Conservation (phyloP, 2,329 filamentous ascomycete genomes). For the Neofusicoccum umdonicola region DNA sequence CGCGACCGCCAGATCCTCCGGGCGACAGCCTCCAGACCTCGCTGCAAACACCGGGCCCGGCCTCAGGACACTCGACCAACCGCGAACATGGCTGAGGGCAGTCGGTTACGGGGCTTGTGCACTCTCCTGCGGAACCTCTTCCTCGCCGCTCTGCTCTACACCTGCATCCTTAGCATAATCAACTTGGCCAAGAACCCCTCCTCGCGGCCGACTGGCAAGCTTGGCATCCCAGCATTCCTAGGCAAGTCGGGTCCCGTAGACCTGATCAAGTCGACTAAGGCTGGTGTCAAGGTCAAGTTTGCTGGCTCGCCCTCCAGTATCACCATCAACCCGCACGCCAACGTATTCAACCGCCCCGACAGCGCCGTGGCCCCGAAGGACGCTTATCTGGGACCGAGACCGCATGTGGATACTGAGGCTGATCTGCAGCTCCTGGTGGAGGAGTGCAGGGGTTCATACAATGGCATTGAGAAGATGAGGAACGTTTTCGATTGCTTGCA, state of each 20-base stretch:
- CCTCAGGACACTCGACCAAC: neutral
- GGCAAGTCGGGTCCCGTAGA: conserved; percentile 42
- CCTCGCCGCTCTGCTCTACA: conserved; percentile 43
- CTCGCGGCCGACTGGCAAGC: conserved; percentile 38
- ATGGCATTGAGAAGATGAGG: conserved; percentile 55
- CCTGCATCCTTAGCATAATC: conserved; percentile 41
- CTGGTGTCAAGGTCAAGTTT: conserved; percentile 43
- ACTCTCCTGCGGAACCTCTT: conserved; percentile 44
- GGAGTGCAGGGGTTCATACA: conserved; percentile 52
- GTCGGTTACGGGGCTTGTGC: conserved; percentile 31
- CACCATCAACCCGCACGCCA: conserved; percentile 52
- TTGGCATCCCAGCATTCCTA: conserved; percentile 42
- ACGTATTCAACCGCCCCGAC: conserved; percentile 54
- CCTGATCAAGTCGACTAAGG: conserved; percentile 41
- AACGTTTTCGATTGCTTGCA: conserved; percentile 53
- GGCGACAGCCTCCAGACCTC: neutral
- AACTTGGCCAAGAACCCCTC: conserved; percentile 42
- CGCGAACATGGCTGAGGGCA: conserved; percentile 34
- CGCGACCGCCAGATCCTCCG: neutral
- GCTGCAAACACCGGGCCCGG: neutral
- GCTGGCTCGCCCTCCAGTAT: conserved; percentile 40
- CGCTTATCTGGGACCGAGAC: conserved; percentile 51
- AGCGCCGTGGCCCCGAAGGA: conserved; percentile 52
- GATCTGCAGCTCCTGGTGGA: conserved; percentile 53
- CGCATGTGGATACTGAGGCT: conserved; percentile 53